Percentiles rank a stretch among this genome's conserved stretches.
Conservation (phyloP, 192 early-diverging fungal species). For the Chytriomyces sp. region DNA sequence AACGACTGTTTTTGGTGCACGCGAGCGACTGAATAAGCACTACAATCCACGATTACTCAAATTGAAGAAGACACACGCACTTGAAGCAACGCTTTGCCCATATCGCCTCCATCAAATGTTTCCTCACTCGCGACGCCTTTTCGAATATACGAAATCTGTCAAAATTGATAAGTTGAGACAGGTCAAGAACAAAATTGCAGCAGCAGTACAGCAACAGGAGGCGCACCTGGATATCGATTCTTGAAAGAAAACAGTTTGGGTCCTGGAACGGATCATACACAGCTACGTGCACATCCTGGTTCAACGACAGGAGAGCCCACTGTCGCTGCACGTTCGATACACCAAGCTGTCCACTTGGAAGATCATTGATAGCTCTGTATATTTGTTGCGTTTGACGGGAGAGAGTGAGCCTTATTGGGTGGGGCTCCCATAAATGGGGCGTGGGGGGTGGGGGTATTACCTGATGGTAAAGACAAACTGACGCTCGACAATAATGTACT, state of each 20-base stretch:
- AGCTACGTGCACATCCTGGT: conserved; percentile 64
- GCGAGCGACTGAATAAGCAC: conserved; percentile 24
- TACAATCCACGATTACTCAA: conserved; percentile 9
- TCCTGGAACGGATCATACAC: conserved; percentile 67
- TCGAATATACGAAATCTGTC: conserved; percentile 31
- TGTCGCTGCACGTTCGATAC: conserved; percentile 64
- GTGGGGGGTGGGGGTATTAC: conserved; percentile 43
- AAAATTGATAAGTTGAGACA: neutral
- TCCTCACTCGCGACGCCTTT: conserved; percentile 51
- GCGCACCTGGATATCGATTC: conserved; percentile 50
- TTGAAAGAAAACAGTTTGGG: conserved; percentile 53
- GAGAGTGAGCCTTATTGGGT: neutral
- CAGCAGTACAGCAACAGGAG: neutral
- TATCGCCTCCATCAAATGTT: conserved; percentile 75
- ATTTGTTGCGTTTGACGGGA: neutral
- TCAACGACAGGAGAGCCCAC: conserved; percentile 69
- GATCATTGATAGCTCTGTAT: conserved; percentile 51
- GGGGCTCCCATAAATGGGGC: neutral
- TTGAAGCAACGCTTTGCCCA: conserved; percentile 64
- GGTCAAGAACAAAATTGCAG: conserved; percentile 1
- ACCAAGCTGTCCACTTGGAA: conserved; percentile 57
- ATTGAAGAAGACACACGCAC: conserved; percentile 3
- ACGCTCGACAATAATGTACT: conserved; percentile 79
- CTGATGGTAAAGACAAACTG: conserved; percentile 81
- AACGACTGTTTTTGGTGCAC: conserved; percentile 58